Percentiles rank a stretch among this genome's conserved stretches.
phyloP scores from a whole-genome alignment of 371 early-diverging fungal species.

The Mucor mucedo region DNA sequence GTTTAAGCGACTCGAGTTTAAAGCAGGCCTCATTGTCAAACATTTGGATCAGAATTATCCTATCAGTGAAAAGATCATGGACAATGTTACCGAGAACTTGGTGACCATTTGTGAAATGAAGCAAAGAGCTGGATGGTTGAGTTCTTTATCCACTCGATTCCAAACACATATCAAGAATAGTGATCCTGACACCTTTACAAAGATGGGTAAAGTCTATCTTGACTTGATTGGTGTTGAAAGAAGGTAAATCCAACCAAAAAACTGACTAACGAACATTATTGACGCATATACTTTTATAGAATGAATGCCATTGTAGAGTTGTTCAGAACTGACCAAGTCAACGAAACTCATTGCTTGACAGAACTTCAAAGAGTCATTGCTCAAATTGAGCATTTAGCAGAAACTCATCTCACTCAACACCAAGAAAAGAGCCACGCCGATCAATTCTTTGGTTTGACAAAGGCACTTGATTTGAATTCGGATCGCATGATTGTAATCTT shows the following conservation, averaged over 20 bases:
- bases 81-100: constrained; percentile 56
- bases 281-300: constrained; percentile 17
- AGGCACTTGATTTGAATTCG: constrained; percentile 65
- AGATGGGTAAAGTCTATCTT: constrained; percentile 71
- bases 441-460: constrained; percentile 61
- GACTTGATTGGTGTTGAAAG: constrained; percentile 75
- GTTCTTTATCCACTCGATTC: constrained; percentile 68
- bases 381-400: constrained; percentile 72
- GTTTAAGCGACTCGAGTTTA: constrained; percentile 81
- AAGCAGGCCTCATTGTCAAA: constrained; percentile 75
- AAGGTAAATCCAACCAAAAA: constrained; percentile 35
- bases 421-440: constrained; percentile 47
- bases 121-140: constrained; percentile 74
- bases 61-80: constrained; percentile 62
- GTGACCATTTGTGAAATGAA: constrained; percentile 67
- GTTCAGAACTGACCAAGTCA: constrained; percentile 75
- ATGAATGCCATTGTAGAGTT: constrained; percentile 73
- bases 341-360: constrained; percentile 60
- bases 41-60: constrained; percentile 77
- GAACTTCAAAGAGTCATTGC: constrained; percentile 70
- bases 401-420: constrained; percentile 56
- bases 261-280: constrained; percentile 9
- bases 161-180: constrained; percentile 72
- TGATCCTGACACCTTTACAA: constrained; percentile 68
- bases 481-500: constrained; percentile 71